Conservation (phyloP, 31 red algal genomes). For the Asparagopsis taxiformis region DNA sequence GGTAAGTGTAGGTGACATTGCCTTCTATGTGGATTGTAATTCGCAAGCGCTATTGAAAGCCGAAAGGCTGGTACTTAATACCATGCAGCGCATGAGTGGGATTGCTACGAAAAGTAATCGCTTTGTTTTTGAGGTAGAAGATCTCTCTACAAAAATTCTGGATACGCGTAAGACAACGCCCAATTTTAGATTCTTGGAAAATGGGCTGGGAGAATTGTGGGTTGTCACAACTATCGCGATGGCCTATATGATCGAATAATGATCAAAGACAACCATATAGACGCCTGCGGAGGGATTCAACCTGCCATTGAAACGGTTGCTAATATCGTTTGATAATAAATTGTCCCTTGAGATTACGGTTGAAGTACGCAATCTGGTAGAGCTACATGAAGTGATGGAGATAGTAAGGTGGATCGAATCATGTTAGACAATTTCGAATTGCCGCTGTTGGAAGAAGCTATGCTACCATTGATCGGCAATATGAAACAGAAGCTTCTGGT, state of each 20-base stretch:
- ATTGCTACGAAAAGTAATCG: too few relatives aligned
- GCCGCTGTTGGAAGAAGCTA: background rate
- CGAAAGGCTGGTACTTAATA: too few relatives aligned
- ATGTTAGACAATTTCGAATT: slow-evolving; percentile 17
- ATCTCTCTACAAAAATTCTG: too few relatives aligned
- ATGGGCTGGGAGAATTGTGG: slow-evolving; percentile 8
- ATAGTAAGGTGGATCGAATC: background rate
- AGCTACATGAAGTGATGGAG: slow-evolving; percentile 5
- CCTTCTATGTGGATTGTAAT: too few relatives aligned
- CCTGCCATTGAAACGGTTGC: background rate
- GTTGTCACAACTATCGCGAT: slow-evolving; percentile 11
- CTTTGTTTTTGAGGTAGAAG: too few relatives aligned
- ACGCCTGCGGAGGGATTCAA: background rate
- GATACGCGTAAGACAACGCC: slow-evolving; percentile 20
- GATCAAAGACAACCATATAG: slow-evolving; percentile 27
- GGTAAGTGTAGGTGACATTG: too few relatives aligned
- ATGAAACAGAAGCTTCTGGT: slow-evolving; percentile 17
- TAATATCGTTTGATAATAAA: slow-evolving; percentile 4
- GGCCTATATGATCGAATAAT: slow-evolving; percentile 12
- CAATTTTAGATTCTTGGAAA: background rate
- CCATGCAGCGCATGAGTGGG: too few relatives aligned
- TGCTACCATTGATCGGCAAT: background rate
- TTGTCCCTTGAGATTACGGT: background rate
- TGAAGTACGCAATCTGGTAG: slow-evolving; percentile 2
- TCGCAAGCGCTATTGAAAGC: too few relatives aligned